A percentile compares a stretch with the other conserved stretches of the same genome.
Conservation (phyloP, 2,329 filamentous ascomycete genomes). For the Ceratocystis eucalypticola region DNA sequence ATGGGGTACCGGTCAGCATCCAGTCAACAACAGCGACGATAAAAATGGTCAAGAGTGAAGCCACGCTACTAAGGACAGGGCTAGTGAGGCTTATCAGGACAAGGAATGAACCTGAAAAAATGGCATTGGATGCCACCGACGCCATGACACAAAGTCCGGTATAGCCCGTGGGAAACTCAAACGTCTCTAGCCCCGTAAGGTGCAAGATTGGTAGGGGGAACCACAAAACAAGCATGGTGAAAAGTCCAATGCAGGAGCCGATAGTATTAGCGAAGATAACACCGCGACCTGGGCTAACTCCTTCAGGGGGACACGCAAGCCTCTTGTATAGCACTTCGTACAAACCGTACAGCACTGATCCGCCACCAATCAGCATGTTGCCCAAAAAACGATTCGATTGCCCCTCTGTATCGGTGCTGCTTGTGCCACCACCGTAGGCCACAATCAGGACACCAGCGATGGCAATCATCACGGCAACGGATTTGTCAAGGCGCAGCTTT, state of each 20-base stretch:
- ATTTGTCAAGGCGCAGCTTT: slow-evolving; percentile 70
- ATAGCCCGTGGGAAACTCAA: slow-evolving; percentile 65
- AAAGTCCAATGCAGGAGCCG: slow-evolving; percentile 70
- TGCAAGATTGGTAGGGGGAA: slow-evolving; percentile 80
- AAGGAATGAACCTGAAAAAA: slow-evolving; percentile 84
- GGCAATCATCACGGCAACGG: slow-evolving; percentile 71
- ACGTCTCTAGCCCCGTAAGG: slow-evolving; percentile 61
- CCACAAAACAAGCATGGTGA: slow-evolving; percentile 82
- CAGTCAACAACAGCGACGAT: slow-evolving; percentile 88
- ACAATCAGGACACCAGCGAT: slow-evolving; percentile 87
- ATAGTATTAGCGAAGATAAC: slow-evolving; percentile 94
- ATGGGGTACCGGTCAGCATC: slow-evolving; percentile 62
- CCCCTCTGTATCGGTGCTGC: slow-evolving; percentile 26
- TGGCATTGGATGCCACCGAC: slow-evolving; percentile 74
- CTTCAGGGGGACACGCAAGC: slow-evolving; percentile 83
- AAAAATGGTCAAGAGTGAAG: slow-evolving; percentile 90
- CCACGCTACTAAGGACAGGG: slow-evolving; percentile 83
- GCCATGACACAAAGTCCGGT: slow-evolving; percentile 69
- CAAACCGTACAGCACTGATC: slow-evolving; percentile 84
- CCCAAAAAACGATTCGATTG: slow-evolving; percentile 58
- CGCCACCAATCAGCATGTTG: slow-evolving; percentile 82
- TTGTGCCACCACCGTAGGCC: slow-evolving; percentile 64
- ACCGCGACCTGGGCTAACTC: slow-evolving; percentile 68
- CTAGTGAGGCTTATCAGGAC: slow-evolving; percentile 86
- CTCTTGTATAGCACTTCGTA: slow-evolving; percentile 97